These are phyloP conservation scores for Ganoderma multipileum DNA, from an alignment of 1,284 basidiomycete genomes.

Conservation along the genomic window DNA sequence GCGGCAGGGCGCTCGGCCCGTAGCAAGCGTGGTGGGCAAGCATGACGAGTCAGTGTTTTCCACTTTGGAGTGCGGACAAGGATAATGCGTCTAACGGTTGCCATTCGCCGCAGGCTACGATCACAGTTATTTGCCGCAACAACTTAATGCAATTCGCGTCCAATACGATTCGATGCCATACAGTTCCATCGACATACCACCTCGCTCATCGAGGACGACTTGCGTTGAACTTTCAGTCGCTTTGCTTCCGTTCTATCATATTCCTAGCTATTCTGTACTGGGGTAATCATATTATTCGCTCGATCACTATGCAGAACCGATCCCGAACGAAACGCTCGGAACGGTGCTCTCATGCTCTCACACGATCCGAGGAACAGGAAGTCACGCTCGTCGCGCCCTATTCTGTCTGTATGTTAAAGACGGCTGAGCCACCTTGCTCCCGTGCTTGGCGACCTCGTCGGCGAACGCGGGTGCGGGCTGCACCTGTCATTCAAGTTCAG, in stretches of 20 bases:
- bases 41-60: background rate
- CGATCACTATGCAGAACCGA: background rate
- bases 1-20: background rate
- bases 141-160: too few relatives aligned
- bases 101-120: background rate
- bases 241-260: background rate
- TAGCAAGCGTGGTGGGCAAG: too few relatives aligned
- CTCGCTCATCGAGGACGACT: background rate
- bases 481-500: background rate
- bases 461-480: background rate
- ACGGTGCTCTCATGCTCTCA: background rate
- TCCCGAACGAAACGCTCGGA: background rate
- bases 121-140: background rate
- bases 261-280: background rate
- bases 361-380: background rate
- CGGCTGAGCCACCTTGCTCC: background rate
- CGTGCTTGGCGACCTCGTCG: background rate
- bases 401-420: background rate
- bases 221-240: background rate
- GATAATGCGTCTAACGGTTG: background rate
- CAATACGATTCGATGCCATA: too few relatives aligned
- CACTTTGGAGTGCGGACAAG: background rate
- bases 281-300: background rate
- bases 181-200: background rate
- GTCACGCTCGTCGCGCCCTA: background rate